Evolutionary conservation across 257 asterid species (phyloP).

Genomic region (Penstemon newberryi): DNA sequence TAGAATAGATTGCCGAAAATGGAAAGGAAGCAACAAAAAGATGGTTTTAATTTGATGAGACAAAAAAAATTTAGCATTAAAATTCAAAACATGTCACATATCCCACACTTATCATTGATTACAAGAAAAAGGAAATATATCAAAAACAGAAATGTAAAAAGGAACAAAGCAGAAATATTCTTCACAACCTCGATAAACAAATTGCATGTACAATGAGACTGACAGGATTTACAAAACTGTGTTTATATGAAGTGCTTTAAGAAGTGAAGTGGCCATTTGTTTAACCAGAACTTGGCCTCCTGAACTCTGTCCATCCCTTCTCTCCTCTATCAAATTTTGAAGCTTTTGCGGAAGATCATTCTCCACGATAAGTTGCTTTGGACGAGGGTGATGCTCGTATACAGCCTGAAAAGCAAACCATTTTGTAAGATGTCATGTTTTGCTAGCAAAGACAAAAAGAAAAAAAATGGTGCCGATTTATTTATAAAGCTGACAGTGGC

Average conservation of each 20-base stretch:
- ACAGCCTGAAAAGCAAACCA: conserved; percentile 61
- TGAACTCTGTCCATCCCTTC: conserved; percentile 94
- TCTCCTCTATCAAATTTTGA: conserved; percentile 87
- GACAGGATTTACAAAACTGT: conserved; percentile 63
- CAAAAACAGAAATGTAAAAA: background rate
- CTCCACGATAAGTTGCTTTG: conserved; percentile 96
- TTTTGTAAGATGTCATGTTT: background rate
- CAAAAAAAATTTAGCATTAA: too few relatives aligned
- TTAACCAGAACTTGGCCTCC: conserved; percentile 98
- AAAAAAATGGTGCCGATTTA: background rate
- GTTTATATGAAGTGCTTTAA: conserved; percentile 92
- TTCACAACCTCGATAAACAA: conserved; percentile 22
- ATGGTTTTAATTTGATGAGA: too few relatives aligned
- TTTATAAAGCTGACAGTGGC: background rate
- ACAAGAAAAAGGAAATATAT: background rate
- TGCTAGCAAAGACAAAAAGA: background rate
- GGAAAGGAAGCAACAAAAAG: too few relatives aligned
- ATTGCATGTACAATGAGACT: conserved; percentile 1
- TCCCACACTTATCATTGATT: conserved; percentile 7
- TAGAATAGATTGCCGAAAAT: too few relatives aligned
- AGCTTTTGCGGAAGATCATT: conserved; percentile 89
- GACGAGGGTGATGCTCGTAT: conserved; percentile 95
- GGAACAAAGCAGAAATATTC: conserved; percentile 3
- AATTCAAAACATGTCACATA: background rate
- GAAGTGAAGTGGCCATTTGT: conserved; percentile 98